A percentile compares a stretch with the other conserved stretches of the same genome.
Conservation (phyloP, 2,329 filamentous ascomycete genomes). For the Dactylonectria estremocensis region DNA sequence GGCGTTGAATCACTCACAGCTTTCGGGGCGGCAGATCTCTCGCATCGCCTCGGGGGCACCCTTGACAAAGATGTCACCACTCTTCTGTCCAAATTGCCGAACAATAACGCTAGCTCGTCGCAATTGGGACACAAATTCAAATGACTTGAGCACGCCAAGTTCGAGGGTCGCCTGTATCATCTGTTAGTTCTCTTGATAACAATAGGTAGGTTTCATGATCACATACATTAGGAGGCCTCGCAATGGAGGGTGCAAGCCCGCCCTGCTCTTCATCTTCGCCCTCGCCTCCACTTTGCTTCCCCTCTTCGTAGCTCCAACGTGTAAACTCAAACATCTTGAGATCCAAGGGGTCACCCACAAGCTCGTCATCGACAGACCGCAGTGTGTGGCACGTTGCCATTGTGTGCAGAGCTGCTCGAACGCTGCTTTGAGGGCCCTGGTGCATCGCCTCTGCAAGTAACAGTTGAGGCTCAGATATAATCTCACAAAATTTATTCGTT, state of each 20-base stretch:
- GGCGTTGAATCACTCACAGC: conserved; percentile 68
- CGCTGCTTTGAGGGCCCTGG: conserved; percentile 51
- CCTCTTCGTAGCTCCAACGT: conserved; percentile 92
- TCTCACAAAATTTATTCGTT: conserved; percentile 78
- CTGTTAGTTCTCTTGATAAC: background rate
- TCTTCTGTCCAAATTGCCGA: conserved; percentile 86
- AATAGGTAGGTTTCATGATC: conserved; percentile 61
- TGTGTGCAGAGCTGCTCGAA: conserved; percentile 82
- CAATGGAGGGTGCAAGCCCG: conserved; percentile 88
- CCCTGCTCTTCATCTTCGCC: conserved; percentile 81
- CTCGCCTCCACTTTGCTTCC: conserved; percentile 76
- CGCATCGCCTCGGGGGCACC: conserved; percentile 97
- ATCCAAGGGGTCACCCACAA: conserved; percentile 94
- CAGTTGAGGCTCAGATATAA: conserved; percentile 76
- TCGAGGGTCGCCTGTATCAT: conserved; percentile 74
- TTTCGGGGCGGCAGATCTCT: conserved; percentile 89
- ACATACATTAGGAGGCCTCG: conserved; percentile 78
- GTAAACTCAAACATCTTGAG: conserved; percentile 99
- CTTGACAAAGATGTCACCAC: conserved; percentile 93
- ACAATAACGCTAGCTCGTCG: conserved; percentile 94
- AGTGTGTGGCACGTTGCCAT: conserved; percentile 99
- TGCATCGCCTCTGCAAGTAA: conserved; percentile 65
- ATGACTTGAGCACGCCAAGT: conserved; percentile 90
- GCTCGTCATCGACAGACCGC: conserved; percentile 86
- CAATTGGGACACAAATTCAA: conserved; percentile 95